phyloP scores from a whole-genome alignment of 345 rosid species.

The Pistacia atlantica region DNA sequence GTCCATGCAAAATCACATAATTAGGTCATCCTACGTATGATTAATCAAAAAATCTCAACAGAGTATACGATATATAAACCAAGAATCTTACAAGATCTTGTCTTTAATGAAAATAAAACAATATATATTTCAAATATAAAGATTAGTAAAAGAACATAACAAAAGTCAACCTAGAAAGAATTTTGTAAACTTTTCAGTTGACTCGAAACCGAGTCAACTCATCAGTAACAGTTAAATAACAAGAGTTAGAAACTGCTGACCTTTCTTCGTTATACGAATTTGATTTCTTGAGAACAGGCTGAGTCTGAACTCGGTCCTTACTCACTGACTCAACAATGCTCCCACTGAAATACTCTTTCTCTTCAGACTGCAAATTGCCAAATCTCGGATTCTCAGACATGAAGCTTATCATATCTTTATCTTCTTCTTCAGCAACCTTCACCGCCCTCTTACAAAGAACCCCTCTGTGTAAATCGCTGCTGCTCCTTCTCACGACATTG shows the following conservation, averaged over 20 bases:
- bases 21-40: too few relatives aligned
- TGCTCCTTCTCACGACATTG: conserved; percentile 21
- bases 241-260: conserved; percentile 25
- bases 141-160: too few relatives aligned
- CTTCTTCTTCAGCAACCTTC: conserved; percentile 45
- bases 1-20: neutral
- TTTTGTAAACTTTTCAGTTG: too few relatives aligned
- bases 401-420: conserved; percentile 46
- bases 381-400: conserved; percentile 98
- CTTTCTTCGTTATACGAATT: conserved; percentile 81
- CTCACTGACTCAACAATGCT: conserved; percentile 75
- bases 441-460: conserved; percentile 48
- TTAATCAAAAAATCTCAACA: too few relatives aligned
- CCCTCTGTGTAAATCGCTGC: conserved; percentile 46
- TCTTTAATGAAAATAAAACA: too few relatives aligned
- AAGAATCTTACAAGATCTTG: too few relatives aligned
- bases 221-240: neutral
- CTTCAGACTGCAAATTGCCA: conserved; percentile 76
- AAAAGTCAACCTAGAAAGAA: neutral
- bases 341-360: conserved; percentile 89
- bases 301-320: conserved; percentile 41
- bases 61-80: too few relatives aligned
- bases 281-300: conserved; percentile 59
- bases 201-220: neutral
- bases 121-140: too few relatives aligned